Base-by-base conservation (phyloP, 306 rosid species). In the Begonia fuchsioides region DNA sequence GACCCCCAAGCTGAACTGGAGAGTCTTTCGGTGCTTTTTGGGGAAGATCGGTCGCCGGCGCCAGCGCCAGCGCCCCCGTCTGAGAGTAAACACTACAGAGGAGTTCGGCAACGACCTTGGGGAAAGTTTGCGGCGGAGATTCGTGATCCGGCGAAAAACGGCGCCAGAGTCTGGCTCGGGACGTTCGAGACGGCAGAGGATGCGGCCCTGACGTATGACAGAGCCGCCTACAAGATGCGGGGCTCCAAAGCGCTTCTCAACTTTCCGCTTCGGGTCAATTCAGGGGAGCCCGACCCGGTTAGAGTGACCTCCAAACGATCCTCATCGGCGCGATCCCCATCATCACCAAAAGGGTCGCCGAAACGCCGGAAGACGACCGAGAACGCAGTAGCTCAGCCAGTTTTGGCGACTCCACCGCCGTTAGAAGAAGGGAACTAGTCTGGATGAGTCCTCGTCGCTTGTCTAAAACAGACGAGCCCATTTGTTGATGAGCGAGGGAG, bases 171-270 rank as follows among this genome's bases (percentile, higher is more conserved):
- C n/a, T n/a, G n/a, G n/a, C n/a, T n/a, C n/a, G n/a, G n/a, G n/a
- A n/a, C n/a, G n/a, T n/a, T n/a, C n/a, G n/a, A n/a, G n/a, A n/a
- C n/a, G n/a, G 97, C 95, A 0, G 97, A 88, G 71, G 97, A 84
- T 19, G 97, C 97, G 0, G 97, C 97, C 8, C 43, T 88, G 68
- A 90, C 95, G 46, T 88, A 88, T 57, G 97, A 88, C 11, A 69
- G 83, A 12, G 97, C 97, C 11, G 97, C 97, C 1, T 88, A 78
- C 13, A 50, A 87, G 43, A 88, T 88, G 95, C 80, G 97, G 2
- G 97, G 97, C 2, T 81, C 95, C 0, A 55, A 76, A 15, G 97
- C 97, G 11, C 35, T 84, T 54, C 69, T n/a, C n/a, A n/a, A n/a
- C n/a, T n/a, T n/a, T n/a, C n/a, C n/a, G n/a, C n/a, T n/a, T n/a